Conservation (phyloP, 1,139 yeast genomes). For the Candida anutae region DNA sequence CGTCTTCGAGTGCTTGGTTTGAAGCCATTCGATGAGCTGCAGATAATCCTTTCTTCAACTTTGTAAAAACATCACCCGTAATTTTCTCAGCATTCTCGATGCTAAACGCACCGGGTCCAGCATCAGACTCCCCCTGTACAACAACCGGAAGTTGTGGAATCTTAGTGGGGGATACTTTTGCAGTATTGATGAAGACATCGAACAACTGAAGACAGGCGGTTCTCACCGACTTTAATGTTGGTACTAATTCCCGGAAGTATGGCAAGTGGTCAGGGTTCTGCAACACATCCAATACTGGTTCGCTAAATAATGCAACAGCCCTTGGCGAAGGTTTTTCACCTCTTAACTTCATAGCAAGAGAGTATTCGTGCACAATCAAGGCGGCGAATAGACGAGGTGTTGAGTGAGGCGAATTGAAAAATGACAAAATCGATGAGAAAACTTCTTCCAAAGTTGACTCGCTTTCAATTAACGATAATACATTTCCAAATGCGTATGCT, state of each 20-base stretch:
- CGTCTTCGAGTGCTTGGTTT: constrained; percentile 71
- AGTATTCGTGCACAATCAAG: constrained; percentile 67
- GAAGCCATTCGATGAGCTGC: constrained; percentile 68
- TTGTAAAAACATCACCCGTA: constrained; percentile 56
- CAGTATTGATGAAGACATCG: constrained; percentile 67
- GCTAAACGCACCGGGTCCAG: constrained; percentile 91
- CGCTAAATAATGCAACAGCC: constrained; percentile 17
- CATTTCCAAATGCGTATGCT: constrained; percentile 68
- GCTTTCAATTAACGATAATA: constrained; percentile 49
- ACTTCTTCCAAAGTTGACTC: constrained; percentile 27
- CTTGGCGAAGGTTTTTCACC: constrained; percentile 10
- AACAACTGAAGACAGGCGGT: constrained; percentile 82
- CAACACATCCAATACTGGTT: constrained; percentile 28
- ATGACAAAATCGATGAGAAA: constrained; percentile 30
- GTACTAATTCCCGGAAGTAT: constrained; percentile 76
- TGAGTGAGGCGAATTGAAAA: constrained; percentile 56
- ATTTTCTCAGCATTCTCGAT: constrained; percentile 70
- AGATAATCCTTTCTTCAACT: constrained; percentile 55
- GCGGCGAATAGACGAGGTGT: constrained; percentile 75
- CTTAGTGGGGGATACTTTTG: constrained; percentile 66
- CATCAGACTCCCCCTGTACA: constrained; percentile 90
- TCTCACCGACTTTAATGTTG: constrained; percentile 76
- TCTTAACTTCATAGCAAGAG: constrained; percentile 26
- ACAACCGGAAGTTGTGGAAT: constrained; percentile 81
- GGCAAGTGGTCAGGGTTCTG: constrained; percentile 41